These are phyloP conservation scores for Ophiostoma sp. DNA, from an alignment of 2,329 filamentous ascomycete species.

Conservation along the genomic window DNA sequence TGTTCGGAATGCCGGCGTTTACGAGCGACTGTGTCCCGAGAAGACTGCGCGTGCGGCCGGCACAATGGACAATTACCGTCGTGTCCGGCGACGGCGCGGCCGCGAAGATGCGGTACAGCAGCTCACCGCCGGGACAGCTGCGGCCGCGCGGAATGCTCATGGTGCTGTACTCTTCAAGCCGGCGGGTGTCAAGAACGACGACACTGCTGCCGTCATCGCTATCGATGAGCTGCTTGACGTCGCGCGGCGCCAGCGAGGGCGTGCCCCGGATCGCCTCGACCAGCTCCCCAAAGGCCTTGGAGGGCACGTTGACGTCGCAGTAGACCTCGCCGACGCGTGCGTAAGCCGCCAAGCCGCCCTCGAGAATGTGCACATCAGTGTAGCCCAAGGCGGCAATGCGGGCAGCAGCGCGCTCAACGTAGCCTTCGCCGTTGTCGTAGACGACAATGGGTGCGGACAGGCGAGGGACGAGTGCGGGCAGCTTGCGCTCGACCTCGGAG, in stretches of 20 bases:
- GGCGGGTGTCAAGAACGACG: conserved; percentile 18
- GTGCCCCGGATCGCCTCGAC: conserved; percentile 21
- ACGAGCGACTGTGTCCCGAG: conserved; percentile 19
- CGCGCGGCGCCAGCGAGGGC: conserved; percentile 14
- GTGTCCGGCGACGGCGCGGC: conserved; percentile 20
- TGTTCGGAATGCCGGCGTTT: conserved; percentile 19
- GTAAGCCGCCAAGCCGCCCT: conserved; percentile 19
- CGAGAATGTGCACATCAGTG: neutral
- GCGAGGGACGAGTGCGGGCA: conserved; percentile 19
- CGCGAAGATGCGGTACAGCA: conserved; percentile 20
- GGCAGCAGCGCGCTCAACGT: conserved; percentile 14
- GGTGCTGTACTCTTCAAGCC: conserved; percentile 21
- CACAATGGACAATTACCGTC: conserved; percentile 20
- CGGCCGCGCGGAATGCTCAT: conserved; percentile 22
- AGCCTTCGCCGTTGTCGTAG: conserved; percentile 21
- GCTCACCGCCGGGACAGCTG: conserved; percentile 22
- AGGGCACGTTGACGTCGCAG: conserved; percentile 22
- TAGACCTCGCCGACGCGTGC: conserved; percentile 18
- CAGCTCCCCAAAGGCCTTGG: conserved; percentile 23
- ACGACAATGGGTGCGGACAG: conserved; percentile 15
- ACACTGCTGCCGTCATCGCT: neutral
- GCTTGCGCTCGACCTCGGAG: conserved; percentile 13
- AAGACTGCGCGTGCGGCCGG: conserved; percentile 19
- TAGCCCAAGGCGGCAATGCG: conserved; percentile 19
- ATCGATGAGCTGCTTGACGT: neutral